Base-by-base conservation (phyloP, 2,329 filamentous ascomycete species). In the Ceratocystis cacaofunesta region DNA sequence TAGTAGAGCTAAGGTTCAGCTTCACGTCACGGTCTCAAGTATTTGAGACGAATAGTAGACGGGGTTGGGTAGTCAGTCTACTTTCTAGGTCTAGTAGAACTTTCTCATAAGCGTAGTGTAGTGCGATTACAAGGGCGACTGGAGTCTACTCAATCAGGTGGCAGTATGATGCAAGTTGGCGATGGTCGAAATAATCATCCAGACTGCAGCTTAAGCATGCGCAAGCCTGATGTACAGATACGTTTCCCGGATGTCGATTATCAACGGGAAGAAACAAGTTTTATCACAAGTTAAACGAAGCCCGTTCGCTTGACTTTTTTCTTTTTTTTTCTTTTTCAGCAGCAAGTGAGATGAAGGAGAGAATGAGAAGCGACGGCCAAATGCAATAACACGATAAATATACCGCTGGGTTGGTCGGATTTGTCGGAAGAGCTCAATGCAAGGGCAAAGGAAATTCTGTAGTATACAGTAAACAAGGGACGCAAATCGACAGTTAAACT, bases 401-500 rank as follows among this genome's bases (percentile, higher is more conserved):
- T 52, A 25, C 22, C 32, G 25, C 28, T 15, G 3, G 55, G 55
- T 32, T 36, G 12, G 17, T 28, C 55, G 25, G 55, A 6, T n/a
- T 58, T 17, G 55, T 17, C 28, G 55, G 17, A 19, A 32, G 12
- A 17, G 15, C 32, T 58, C 28, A 36, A n/a, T 30, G 55, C 15
- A 17, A 58, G 15, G 22, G 25, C 8, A 36, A 25, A 55, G 50
- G 22, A 15, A 58, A 17, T 19, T 4, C 12, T 36, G 55, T 58
- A 1, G 3, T 17, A 32, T 12, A 41, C 36, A 41, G 36, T 41
- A 41, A 41, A 36, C 55, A 58, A n/a, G n/a, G 6, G 22, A n/a
- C 6, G 55, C 55, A 58, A 32, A 58, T 52, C 48, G 55, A 58
- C 55, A 36, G 55, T 30, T 36, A 10, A 58, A 58, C 55, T 58